Conservation (phyloP, 164 flowering plant species). For the Chimonanthus salicifolius region DNA sequence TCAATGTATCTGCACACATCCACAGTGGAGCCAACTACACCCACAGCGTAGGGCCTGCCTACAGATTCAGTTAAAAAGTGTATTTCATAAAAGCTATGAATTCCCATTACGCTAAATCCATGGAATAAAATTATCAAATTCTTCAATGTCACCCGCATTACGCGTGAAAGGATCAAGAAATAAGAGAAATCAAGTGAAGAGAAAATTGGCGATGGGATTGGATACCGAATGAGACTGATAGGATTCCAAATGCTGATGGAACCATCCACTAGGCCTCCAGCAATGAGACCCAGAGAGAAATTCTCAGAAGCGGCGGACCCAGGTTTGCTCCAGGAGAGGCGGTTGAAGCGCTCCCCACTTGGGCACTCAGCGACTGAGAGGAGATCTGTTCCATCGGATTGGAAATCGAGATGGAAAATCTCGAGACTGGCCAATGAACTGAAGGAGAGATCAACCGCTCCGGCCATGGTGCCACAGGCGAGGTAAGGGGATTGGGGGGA, state of each 20-base stretch:
- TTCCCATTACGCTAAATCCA: background rate
- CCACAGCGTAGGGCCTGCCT: too few species aligned
- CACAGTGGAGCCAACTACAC: too few species aligned
- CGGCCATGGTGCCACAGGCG: constrained; percentile 98
- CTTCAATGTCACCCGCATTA: background rate
- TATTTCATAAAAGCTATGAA: background rate
- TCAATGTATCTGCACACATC: too few species aligned
- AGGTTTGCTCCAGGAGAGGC: constrained; percentile 75
- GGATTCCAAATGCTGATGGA: constrained; percentile 86
- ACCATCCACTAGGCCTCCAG: constrained; percentile 95
- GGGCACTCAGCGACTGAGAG: constrained; percentile 50
- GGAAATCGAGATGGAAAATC: constrained; percentile 85
- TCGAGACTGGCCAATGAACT: constrained; percentile 85
- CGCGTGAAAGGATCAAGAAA: background rate
- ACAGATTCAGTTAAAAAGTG: too few species aligned
- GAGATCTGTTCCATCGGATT: constrained; percentile 68
- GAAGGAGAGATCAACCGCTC: constrained; percentile 87
- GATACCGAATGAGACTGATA: constrained; percentile 51
- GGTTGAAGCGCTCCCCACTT: constrained; percentile 78
- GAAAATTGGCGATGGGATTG: background rate
- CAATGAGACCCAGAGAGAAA: constrained; percentile 67
- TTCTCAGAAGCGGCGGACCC: constrained; percentile 54
- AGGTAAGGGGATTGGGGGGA: constrained; percentile 84
- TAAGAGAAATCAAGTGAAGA: background rate
- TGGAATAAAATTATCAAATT: background rate